Conservation (phyloP, 768 basidiomycete species). For the Suillus clintonianus region DNA sequence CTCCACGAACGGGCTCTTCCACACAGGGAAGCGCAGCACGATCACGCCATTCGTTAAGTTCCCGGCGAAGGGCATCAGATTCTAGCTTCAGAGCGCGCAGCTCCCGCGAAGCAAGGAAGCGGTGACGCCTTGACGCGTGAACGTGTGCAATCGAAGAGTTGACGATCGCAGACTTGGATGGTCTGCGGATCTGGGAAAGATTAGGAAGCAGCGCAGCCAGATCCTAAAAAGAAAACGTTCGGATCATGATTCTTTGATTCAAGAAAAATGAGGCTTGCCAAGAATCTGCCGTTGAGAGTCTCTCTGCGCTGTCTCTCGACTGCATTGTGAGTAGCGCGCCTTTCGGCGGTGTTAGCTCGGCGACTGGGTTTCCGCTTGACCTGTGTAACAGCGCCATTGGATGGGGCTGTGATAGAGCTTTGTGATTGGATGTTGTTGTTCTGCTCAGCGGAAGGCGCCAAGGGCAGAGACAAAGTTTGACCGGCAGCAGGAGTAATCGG, state of each 20-base stretch:
- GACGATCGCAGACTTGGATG: constrained; percentile 96
- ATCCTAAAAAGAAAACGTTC: constrained; percentile 52
- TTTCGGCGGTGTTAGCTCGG: constrained; percentile 95
- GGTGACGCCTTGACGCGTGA: constrained; percentile 79
- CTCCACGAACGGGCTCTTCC: constrained; percentile 72
- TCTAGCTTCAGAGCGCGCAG: constrained; percentile 79
- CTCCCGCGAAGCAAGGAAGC: constrained; percentile 79
- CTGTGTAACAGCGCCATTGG: constrained; percentile 35
- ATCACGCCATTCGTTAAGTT: constrained; percentile 93
- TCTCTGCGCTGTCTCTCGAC: constrained; percentile 93
- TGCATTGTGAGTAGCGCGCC: constrained; percentile 95
- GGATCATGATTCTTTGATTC: constrained; percentile 1
- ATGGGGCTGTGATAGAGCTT: constrained; percentile 12
- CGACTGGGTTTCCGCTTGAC: constrained; percentile 81
- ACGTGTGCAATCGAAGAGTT: constrained; percentile 93
- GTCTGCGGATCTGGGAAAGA: constrained; percentile 87
- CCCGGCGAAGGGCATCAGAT: constrained; percentile 82
- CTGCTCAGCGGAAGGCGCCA: constrained; percentile 26
- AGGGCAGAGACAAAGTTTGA: constrained; percentile 38
- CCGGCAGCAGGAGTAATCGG: constrained; percentile 44
- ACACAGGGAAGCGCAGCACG: constrained; percentile 69
- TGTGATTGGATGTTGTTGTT: constrained; percentile 23
- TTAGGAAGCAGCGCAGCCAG: constrained; percentile 91
- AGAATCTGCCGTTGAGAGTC: constrained; percentile 89
- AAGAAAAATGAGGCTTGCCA: constrained; percentile 50